Base-by-base conservation (phyloP, 768 basidiomycete genomes). In the Cantharellus cinnabarinus region DNA sequence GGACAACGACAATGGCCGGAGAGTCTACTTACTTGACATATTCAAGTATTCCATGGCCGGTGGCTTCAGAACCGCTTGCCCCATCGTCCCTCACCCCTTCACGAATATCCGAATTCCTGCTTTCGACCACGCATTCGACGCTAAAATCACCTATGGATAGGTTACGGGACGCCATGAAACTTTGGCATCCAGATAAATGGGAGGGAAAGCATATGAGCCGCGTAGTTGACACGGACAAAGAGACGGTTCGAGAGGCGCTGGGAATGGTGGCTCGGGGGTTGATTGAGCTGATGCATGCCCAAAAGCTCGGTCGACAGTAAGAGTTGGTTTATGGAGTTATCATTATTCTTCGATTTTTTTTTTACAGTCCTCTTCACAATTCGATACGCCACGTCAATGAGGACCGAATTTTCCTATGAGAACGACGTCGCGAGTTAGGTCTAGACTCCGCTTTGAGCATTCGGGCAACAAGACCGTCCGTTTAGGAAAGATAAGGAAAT, bases 21-120 rank as follows among this genome's bases (percentile, higher is more conserved):
- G 29, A 48, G 44, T 48, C 44, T 29, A 54, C 52, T 10, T 14
- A 37, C 14, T 38, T 57, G 5, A 57, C 56, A 10, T 57, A 40
- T 38, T 37, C 35, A 14, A 40, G 10, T 79, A 60, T 85, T 52
- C 81, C 83, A 0, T 85, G 83, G 83, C 83, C 83, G 0, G 70
- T 79, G 4, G 44, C 4, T 15, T 62, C 61, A 2, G 54, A 55
- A 42, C 62, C 58, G 10, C 37, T 15, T 41, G 57, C 59, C 35
- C 57, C 64, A 61, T 59, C 65, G 60, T 68, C 70, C 56, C 64
- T 82, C 57, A 74, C 72, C 2, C 63, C 67, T 0, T 63, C 68
- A 10, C 66, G 68, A 1, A 68, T 84, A 34, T 40, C 61, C 5
- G 68, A 76, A 29, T 70, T 71, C 0, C 83, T 84, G 61, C 63